Conservation (phyloP, 768 basidiomycete genomes). For the Gautieria morchelliformis region DNA sequence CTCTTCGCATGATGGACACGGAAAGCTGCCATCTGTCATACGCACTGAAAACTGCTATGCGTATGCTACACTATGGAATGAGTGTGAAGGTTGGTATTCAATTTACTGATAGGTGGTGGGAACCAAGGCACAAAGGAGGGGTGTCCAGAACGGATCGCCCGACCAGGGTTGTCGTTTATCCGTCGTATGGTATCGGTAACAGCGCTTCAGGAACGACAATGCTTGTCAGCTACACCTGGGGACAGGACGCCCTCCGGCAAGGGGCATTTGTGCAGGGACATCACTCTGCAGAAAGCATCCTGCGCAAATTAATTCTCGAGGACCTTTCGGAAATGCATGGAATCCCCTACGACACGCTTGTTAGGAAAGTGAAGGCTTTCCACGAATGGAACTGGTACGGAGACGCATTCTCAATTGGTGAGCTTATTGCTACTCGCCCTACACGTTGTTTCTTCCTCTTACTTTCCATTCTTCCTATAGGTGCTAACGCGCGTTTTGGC, state of each 20-base stretch:
- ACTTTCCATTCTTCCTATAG: background rate
- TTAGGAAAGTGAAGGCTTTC: background rate
- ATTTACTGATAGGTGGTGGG: background rate
- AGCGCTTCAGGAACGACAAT: background rate
- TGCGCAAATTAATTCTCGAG: background rate
- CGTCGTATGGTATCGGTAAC: background rate
- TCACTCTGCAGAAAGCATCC: background rate
- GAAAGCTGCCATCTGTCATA: background rate
- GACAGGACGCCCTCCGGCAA: background rate
- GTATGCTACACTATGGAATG: background rate
- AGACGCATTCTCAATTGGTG: background rate
- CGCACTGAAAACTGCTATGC: background rate
- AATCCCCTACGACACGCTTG: background rate
- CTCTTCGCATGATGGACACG: background rate
- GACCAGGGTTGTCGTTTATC: background rate
- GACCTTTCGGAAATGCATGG: background rate
- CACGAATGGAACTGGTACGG: background rate
- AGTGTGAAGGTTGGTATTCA: background rate
- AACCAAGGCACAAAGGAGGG: background rate
- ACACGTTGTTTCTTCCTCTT: background rate
- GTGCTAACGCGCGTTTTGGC: background rate
- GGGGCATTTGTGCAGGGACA: background rate
- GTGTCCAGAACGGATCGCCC: background rate
- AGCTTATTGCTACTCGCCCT: background rate
- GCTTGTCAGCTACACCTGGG: background rate